Evolutionary conservation across 805 yeast genomes (phyloP).

Genomic region (Candida namnaoensis): DNA sequence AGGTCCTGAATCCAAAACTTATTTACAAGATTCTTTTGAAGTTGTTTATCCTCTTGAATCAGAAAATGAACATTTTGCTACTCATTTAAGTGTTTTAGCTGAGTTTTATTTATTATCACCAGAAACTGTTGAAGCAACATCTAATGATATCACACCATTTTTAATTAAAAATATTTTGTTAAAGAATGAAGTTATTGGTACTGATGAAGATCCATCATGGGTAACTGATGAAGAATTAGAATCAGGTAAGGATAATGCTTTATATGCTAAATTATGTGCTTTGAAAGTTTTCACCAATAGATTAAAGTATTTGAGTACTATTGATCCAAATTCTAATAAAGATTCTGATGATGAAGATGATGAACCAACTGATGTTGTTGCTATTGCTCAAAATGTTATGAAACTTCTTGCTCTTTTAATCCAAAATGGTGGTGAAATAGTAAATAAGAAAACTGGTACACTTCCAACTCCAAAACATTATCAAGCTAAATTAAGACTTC

Average conservation of each 20-base stretch:
- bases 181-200: conserved; percentile 32
- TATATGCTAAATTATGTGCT: conserved; percentile 43
- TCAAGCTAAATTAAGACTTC: conserved; percentile 54
- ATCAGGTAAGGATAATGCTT: conserved; percentile 16
- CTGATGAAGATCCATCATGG: conserved; percentile 32
- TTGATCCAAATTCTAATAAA: conserved; percentile 4
- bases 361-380: conserved; percentile 23
- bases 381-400: conserved; percentile 52
- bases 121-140: conserved; percentile 36
- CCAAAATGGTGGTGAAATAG: conserved; percentile 73
- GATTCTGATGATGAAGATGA: conserved; percentile 9
- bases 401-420: conserved; percentile 60
- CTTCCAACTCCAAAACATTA: conserved; percentile 56
- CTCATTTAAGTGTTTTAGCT: conserved; percentile 52
- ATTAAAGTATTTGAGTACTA: conserved; percentile 27
- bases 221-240: conserved; percentile 35
- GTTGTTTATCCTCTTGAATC: conserved; percentile 42
- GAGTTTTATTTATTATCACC: conserved; percentile 48
- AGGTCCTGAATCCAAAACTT: conserved; percentile 30
- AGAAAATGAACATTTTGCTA: conserved; percentile 29
- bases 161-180: conserved; percentile 57
- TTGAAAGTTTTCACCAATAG: conserved; percentile 54
- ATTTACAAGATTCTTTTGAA: conserved; percentile 29
- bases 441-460: conserved; percentile 29
- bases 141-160: conserved; percentile 49